Base-by-base conservation (phyloP, 2,329 filamentous ascomycete genomes). In the Fusarium euwallaceae region DNA sequence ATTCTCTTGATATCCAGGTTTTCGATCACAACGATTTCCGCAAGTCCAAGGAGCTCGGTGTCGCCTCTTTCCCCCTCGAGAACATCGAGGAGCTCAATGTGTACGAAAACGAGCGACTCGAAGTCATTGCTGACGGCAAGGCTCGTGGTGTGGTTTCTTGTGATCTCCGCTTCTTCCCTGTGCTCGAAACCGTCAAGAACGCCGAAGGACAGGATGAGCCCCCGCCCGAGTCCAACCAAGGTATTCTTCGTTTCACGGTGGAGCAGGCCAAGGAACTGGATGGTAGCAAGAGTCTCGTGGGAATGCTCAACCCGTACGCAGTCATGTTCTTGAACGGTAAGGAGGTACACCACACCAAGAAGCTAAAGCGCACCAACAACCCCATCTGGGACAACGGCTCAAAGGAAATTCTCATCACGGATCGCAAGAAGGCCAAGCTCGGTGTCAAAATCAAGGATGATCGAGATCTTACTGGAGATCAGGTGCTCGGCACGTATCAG, bases 251-350 rank as follows among this genome's bases (percentile, higher is more conserved):
- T 72, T 98, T 98, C 83, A 97, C 93, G 0, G 90, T 99, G 62
- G 95, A 98, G 81, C 96, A 98, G 83, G 96, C 95, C 76, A 99
- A 99, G 87, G 96, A 98, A 78, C 89, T 99, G 36, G 97, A 99
- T 80, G 93, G 93, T 61, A 93, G 91, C 75, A 98, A 97, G 91
- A 98, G 95, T 83, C 86, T 99, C 80, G 92, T 98, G 70, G 97
- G 97, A 34, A 89, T 92, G 72, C 92, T 99, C 56, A 98, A 95
- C 83, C 97, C 97, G 2, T 99, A 98, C 77, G 95, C 94, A 11
- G 88, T 92, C 36, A 88, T 99, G 61, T 88, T 98, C 53, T 90
- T 99, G 77, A 99, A 99, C 79, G 94, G 95, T 73, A 97, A 97
- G 84, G 93, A 97, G 81, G 89, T 98, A 6, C 95, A 98, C 78